Evolutionary conservation across 305 asterid species (phyloP).

Genomic region (Fraxinus angustifolia): DNA sequence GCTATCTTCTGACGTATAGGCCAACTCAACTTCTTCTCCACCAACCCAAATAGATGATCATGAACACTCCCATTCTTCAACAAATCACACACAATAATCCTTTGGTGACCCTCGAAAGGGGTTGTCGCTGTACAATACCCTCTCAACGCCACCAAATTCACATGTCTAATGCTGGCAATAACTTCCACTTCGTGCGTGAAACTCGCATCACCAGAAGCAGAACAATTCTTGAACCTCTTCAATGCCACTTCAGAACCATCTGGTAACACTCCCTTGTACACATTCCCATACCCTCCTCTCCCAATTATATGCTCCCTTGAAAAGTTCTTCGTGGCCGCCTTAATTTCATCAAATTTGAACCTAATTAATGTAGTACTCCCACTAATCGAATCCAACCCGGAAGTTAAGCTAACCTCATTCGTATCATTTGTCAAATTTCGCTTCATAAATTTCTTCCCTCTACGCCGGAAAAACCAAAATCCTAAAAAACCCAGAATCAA

Average conservation of each 20-base stretch:
- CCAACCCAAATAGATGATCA: conserved; percentile 48
- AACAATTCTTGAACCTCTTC: conserved; percentile 62
- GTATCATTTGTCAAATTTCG: conserved; percentile 14
- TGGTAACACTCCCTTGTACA: conserved; percentile 40
- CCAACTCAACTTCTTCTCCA: conserved; percentile 43
- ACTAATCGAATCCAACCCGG: conserved; percentile 36
- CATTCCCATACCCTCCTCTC: conserved; percentile 61
- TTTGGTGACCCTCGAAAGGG: conserved; percentile 53
- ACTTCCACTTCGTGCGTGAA: conserved; percentile 57
- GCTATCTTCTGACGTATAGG: conserved; percentile 47
- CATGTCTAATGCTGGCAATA: conserved; percentile 59
- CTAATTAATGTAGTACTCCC: conserved; percentile 40
- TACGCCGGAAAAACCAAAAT: conserved; percentile 28
- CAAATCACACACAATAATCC: conserved; percentile 62
- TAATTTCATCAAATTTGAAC: conserved; percentile 47
- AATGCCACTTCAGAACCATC: conserved; percentile 57
- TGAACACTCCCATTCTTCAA: conserved; percentile 55
- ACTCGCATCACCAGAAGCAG: conserved; percentile 49
- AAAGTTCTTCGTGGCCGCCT: conserved; percentile 40
- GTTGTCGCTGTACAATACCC: conserved; percentile 62
- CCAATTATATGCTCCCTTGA: conserved; percentile 46
- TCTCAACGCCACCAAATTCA: conserved; percentile 48
- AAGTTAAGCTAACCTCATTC: conserved; percentile 14
- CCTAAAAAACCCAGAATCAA: conserved; percentile 24
- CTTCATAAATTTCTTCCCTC: conserved; percentile 16